Conservation (phyloP, 208 protist genomes). For the Kentomonas sorsogonicus region DNA sequence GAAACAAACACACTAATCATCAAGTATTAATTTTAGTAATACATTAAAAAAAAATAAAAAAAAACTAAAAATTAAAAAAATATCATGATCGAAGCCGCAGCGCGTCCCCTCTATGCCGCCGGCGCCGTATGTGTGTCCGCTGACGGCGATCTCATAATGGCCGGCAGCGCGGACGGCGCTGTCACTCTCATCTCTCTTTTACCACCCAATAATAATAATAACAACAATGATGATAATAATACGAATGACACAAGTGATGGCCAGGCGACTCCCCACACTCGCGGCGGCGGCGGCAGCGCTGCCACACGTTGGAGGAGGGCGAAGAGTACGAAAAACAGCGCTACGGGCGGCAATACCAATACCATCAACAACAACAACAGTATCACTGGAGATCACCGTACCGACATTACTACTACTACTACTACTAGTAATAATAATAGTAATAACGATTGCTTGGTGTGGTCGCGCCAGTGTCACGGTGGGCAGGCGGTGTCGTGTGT, state of each 20-base stretch:
- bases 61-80: constrained; percentile 10
- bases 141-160: constrained; percentile 45
- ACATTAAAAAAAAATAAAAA: background rate
- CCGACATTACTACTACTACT: too few species aligned
- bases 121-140: constrained; percentile 61
- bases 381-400: too few species aligned
- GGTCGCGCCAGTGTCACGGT: constrained; percentile 68
- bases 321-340: too few species aligned
- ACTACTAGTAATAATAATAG: too few species aligned
- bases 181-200: constrained; percentile 60
- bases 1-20: background rate
- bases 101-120: constrained; percentile 37
- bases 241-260: too few species aligned
- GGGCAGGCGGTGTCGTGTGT: constrained; percentile 57
- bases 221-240: too few species aligned
- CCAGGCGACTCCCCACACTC: too few species aligned
- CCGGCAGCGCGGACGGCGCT: constrained; percentile 72
- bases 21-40: background rate
- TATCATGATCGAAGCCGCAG: constrained; percentile 1
- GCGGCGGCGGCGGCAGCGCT: too few species aligned
- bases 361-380: too few species aligned
- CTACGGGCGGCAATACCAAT: too few species aligned
- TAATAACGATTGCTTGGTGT: constrained; percentile 34
- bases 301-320: too few species aligned
- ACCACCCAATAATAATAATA: too few species aligned